Percentiles rank a stretch among this genome's conserved stretches.
These are phyloP conservation scores for Panicum miliaceum DNA, from an alignment of 176 grass and related monocot species.

Conservation along the genomic window DNA sequence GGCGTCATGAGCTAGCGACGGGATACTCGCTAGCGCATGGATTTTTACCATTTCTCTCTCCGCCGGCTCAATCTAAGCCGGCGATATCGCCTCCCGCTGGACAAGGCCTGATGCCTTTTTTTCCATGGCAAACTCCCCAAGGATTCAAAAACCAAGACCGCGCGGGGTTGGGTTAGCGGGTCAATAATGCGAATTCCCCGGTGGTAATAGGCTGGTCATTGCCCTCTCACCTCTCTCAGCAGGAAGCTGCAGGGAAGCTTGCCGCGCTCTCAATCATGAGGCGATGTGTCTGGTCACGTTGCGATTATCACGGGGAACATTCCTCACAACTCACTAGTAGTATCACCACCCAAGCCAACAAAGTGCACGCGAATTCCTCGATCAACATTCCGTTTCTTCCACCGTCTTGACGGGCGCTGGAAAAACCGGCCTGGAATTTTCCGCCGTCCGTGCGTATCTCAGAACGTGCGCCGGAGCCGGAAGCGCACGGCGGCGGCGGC, in stretches of 20 bases:
- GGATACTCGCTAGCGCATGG: too few species aligned
- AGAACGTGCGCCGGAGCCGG: background rate
- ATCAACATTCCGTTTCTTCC: background rate
- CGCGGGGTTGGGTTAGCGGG: background rate
- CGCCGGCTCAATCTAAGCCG: too few species aligned
- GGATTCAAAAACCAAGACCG: slow-evolving; percentile 12
- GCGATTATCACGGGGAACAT: slow-evolving; percentile 15
- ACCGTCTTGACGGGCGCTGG: background rate
- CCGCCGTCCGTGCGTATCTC: background rate
- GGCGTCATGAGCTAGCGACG: too few species aligned
- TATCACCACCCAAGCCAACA: too few species aligned
- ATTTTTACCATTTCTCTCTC: too few species aligned
- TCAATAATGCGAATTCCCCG: slow-evolving; percentile 21
- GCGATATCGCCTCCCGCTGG: too few species aligned
- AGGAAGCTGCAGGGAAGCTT: slow-evolving; percentile 41
- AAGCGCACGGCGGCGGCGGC: background rate
- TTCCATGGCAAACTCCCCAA: background rate
- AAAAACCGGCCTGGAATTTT: background rate
- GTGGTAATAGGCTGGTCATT: background rate
- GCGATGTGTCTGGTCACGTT: background rate
- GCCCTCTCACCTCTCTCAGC: background rate
- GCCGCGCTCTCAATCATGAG: background rate
- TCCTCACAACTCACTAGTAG: background rate
- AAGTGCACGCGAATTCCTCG: background rate
- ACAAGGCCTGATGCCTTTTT: slow-evolving; percentile 39